Evolutionary conservation across 805 yeast species (phyloP).

Genomic region (Cyberlindnera samutprakarnensis): DNA sequence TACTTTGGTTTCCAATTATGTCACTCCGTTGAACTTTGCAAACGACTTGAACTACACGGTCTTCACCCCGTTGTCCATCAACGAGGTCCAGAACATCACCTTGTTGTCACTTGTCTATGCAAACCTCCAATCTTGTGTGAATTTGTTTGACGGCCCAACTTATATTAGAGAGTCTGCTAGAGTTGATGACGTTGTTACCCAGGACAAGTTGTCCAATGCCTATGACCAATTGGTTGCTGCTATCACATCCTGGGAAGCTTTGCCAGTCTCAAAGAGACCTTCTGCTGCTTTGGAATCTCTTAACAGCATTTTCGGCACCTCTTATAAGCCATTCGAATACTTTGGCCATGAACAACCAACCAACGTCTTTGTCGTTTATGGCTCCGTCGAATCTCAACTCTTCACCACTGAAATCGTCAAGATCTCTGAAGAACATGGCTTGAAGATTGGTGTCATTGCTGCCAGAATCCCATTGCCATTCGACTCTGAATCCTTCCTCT

Average conservation of each 20-base stretch:
- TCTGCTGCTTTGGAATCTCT: conserved; percentile 40
- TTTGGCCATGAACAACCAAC: conserved; percentile 55
- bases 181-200: conserved; percentile 36
- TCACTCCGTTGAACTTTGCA: conserved; percentile 54
- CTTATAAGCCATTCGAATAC: conserved; percentile 60
- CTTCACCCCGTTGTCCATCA: conserved; percentile 52
- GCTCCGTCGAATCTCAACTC: conserved; percentile 57
- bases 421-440: conserved; percentile 21
- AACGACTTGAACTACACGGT: conserved; percentile 58
- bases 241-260: conserved; percentile 18
- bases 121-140: conserved; percentile 46
- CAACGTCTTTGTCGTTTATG: conserved; percentile 76
- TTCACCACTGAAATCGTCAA: conserved; percentile 36
- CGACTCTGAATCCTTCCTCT: conserved; percentile 51
- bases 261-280: conserved; percentile 31
- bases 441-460: conserved; percentile 52
- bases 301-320: conserved; percentile 47
- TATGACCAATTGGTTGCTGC: conserved; percentile 31
- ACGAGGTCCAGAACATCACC: conserved; percentile 63
- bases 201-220: conserved; percentile 28
- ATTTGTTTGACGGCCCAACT: conserved; percentile 76
- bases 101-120: conserved; percentile 60
- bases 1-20: conserved; percentile 55
- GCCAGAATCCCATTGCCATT: conserved; percentile 80
- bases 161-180: conserved; percentile 39